Conservation (phyloP, 805 yeast genomes). For the Komagataella kurtzmanii region DNA sequence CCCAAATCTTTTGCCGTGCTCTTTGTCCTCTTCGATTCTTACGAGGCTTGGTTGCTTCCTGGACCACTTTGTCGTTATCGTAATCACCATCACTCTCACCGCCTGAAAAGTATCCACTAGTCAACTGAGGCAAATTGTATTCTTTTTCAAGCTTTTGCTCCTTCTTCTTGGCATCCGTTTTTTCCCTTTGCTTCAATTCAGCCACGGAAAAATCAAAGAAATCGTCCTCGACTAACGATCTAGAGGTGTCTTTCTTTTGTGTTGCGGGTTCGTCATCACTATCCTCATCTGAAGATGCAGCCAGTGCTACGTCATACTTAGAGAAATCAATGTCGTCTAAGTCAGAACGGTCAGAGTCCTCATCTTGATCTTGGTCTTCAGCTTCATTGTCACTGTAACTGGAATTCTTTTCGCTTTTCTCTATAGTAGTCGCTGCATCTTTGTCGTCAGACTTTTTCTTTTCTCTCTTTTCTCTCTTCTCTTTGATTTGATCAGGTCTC, state of each 20-base stretch:
- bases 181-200: conserved; percentile 7
- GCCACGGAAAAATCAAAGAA: conserved; percentile 29
- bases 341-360: conserved; percentile 19
- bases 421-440: conserved; percentile 11
- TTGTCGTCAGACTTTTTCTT: conserved; percentile 11
- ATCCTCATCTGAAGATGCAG: conserved; percentile 30
- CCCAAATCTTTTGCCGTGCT: conserved; percentile 96
- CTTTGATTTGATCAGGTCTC: conserved; percentile 6
- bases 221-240: conserved; percentile 3
- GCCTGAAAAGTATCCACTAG: conserved; percentile 75
- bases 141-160: conserved; percentile 15
- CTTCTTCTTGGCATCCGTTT: conserved; percentile 6
- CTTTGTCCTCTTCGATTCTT: conserved; percentile 95
- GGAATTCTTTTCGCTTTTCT: conserved; percentile 7
- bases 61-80: conserved; percentile 34
- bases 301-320: conserved; percentile 24
- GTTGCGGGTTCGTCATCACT: conserved; percentile 11
- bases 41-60: conserved; percentile 39
- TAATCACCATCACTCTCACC: conserved; percentile 51
- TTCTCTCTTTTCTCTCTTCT: conserved; percentile 3
- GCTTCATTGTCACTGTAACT: conserved; percentile 5
- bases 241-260: conserved; percentile 2
- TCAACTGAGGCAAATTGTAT: conserved; percentile 48
- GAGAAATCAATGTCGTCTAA: conserved; percentile 12
- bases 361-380: conserved; percentile 8